Evolutionary conservation across 2,329 filamentous ascomycete species (phyloP).

Genomic region (Colletotrichum gigasporum): DNA sequence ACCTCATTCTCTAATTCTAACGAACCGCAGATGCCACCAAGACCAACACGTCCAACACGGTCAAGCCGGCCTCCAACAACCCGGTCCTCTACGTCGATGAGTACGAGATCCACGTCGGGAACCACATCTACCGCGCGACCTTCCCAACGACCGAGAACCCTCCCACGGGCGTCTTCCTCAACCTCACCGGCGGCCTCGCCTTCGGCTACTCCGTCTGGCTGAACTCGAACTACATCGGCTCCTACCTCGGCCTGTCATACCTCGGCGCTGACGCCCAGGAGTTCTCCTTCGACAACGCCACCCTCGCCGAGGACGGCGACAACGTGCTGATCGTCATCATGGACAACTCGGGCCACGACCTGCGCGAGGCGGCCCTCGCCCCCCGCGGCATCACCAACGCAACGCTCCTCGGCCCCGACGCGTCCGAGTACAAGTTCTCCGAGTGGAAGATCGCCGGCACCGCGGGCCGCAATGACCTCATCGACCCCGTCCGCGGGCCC

Average conservation of each 20-base stretch:
- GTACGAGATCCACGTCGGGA: constrained; percentile 63
- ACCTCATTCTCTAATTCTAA: background rate
- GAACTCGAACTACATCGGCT: constrained; percentile 65
- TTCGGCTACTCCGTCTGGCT: constrained; percentile 68
- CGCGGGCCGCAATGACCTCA: constrained; percentile 58
- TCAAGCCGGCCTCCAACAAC: constrained; percentile 57
- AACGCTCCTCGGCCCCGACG: constrained; percentile 52
- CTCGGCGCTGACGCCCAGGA: constrained; percentile 45
- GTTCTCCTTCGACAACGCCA: constrained; percentile 61
- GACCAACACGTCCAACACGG: constrained; percentile 56
- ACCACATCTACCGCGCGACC: constrained; percentile 63
- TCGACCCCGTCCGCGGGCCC: constrained; percentile 65
- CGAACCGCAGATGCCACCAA: constrained; percentile 52
- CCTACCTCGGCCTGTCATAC: constrained; percentile 60
- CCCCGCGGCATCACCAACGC: constrained; percentile 63
- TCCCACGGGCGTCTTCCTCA: constrained; percentile 56
- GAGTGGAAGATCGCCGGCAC: constrained; percentile 68
- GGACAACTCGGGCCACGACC: constrained; percentile 69
- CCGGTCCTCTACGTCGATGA: constrained; percentile 67
- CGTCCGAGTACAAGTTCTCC: constrained; percentile 49
- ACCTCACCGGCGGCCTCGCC: constrained; percentile 62
- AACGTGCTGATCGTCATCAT: constrained; percentile 66
- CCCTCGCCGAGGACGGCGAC: constrained; percentile 46
- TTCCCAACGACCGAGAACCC: constrained; percentile 51
- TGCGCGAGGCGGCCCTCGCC: constrained; percentile 56